phyloP scores from a whole-genome alignment of 1,284 basidiomycete genomes.

The Trametes hirsuta region DNA sequence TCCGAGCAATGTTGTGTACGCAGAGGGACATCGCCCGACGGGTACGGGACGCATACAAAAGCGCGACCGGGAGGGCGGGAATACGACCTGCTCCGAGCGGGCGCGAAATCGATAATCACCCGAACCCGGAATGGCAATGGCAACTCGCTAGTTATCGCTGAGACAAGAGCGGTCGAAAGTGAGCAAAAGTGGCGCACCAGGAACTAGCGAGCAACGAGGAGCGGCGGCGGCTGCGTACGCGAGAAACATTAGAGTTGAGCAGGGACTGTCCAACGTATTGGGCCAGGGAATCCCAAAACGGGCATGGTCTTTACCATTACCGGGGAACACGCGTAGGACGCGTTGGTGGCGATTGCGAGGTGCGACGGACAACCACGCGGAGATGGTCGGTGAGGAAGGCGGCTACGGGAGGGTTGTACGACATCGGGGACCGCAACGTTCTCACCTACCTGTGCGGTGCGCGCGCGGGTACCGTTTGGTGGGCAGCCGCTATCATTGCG shows the following conservation, averaged over 20 bases:
- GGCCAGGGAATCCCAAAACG: conserved; percentile 14
- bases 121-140: conserved; percentile 5
- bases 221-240: conserved; percentile 14
- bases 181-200: not conserved
- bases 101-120: conserved; percentile 23
- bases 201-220: conserved; percentile 17
- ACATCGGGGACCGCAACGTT: conserved; percentile 16
- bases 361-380: conserved; percentile 18
- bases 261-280: conserved; percentile 14
- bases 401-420: conserved; percentile 13
- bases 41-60: not conserved
- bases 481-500: conserved; percentile 14
- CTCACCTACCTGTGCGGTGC: conserved; percentile 13
- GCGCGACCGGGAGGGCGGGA: not conserved
- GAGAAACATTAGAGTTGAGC: conserved; percentile 22
- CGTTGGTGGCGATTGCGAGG: conserved; percentile 17
- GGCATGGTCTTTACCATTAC: conserved; percentile 3
- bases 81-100: not conserved
- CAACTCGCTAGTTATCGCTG: conserved; percentile 21
- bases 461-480: not conserved
- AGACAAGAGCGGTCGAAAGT: conserved; percentile 5
- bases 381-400: conserved; percentile 9
- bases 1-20: not conserved
- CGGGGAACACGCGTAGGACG: conserved; percentile 19
- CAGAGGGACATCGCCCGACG: not conserved